Conservation (phyloP, 768 basidiomycete species). For the Guyanaporus albipodus region DNA sequence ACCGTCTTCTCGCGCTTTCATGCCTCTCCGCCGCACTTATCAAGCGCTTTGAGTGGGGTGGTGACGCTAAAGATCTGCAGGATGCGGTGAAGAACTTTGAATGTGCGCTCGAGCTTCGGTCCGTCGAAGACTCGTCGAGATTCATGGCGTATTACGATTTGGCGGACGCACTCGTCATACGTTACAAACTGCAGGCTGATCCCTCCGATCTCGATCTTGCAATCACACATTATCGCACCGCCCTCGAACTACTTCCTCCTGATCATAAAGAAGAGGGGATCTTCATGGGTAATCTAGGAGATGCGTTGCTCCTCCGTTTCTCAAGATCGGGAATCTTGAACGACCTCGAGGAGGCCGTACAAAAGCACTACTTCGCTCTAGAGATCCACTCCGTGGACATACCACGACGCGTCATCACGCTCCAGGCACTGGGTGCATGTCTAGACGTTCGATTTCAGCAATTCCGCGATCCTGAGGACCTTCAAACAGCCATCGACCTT, state of each 20-base stretch:
- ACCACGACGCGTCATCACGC: conserved; percentile 13
- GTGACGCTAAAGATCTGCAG: conserved; percentile 24
- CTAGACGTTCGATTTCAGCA: conserved; percentile 26
- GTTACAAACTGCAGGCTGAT: conserved; percentile 22
- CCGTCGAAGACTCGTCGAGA: conserved; percentile 12
- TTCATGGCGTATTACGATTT: conserved; percentile 22
- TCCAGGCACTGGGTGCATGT: conserved; percentile 22
- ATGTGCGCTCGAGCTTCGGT: conserved; percentile 17
- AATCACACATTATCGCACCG: conserved; percentile 20
- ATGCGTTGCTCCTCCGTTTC: conserved; percentile 25
- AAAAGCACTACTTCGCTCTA: conserved; percentile 22
- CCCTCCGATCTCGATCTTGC: conserved; percentile 28
- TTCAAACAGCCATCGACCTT: conserved; percentile 23
- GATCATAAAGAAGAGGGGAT: conserved; percentile 11
- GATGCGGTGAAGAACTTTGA: conserved; percentile 24
- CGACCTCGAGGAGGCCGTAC: conserved; percentile 28
- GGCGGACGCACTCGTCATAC: conserved; percentile 24
- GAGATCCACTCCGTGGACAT: conserved; percentile 13
- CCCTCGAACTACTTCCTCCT: conserved; percentile 17
- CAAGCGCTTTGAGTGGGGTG: conserved; percentile 17
- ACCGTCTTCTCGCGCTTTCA: conserved; percentile 13
- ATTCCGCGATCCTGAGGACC: conserved; percentile 19
- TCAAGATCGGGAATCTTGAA: conserved; percentile 7
- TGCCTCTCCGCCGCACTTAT: conserved; percentile 25
- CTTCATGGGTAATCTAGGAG: conserved; percentile 21